A percentile compares a stretch with the other conserved stretches of the same genome.
These are phyloP conservation scores for Arctostaphylos glauca DNA, from an alignment of 148 eudicot genomes.

Conservation along the genomic window DNA sequence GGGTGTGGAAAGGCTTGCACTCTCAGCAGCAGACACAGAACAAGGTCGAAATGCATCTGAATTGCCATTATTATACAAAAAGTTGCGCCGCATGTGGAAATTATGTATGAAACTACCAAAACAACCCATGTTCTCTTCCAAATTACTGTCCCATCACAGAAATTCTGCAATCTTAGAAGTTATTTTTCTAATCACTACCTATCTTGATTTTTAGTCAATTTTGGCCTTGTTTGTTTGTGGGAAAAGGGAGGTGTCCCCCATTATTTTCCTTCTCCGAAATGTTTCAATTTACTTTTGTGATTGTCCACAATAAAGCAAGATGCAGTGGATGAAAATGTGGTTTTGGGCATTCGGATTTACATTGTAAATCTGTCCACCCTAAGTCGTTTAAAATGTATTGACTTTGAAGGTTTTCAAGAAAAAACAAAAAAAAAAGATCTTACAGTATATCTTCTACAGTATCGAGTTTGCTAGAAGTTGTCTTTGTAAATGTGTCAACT, in stretches of 20 bases:
- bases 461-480: conserved; percentile 4
- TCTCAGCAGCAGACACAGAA: neutral
- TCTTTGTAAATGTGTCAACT: neutral
- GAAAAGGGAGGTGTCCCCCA: neutral
- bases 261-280: neutral
- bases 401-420: neutral
- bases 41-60: neutral
- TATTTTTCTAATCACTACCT: neutral
- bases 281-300: conserved; percentile 1
- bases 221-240: conserved; percentile 6
- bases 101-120: neutral
- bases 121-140: neutral
- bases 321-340: neutral
- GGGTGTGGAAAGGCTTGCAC: conserved; percentile 8
- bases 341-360: neutral
- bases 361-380: neutral
- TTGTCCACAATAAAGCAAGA: conserved; percentile 12
- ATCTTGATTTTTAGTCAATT: conserved; percentile 2
- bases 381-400: neutral
- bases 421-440: too few relatives aligned
- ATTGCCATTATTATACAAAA: neutral
- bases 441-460: neutral
- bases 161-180: neutral
- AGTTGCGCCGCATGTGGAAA: neutral
- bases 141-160: conserved; percentile 11